Conservation (phyloP, 345 rosid genomes). For the Arabis hirsuta region DNA sequence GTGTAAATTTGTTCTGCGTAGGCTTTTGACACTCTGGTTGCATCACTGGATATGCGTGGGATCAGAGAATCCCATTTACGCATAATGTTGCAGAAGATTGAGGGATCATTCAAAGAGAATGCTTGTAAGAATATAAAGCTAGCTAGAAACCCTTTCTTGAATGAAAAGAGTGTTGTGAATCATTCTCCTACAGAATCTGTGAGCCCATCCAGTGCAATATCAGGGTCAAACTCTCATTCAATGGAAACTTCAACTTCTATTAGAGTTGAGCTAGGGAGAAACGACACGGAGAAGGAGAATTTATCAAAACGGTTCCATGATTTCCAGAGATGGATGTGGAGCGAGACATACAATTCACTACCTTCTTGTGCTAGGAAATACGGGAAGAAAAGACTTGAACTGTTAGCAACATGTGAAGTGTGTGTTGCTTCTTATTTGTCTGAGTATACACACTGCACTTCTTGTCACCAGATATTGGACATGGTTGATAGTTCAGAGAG, state of each 20-base stretch:
- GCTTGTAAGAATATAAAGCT: slow-evolving; percentile 47
- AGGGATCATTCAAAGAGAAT: slow-evolving; percentile 75
- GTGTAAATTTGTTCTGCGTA: slow-evolving; percentile 39
- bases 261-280: slow-evolving; percentile 81
- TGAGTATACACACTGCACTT: slow-evolving; percentile 62
- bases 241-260: slow-evolving; percentile 58
- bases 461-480: slow-evolving; percentile 68
- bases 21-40: slow-evolving; percentile 87
- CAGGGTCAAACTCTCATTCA: slow-evolving; percentile 56
- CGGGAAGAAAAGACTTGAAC: slow-evolving; percentile 61
- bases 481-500: slow-evolving; percentile 49
- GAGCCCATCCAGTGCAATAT: slow-evolving; percentile 69
- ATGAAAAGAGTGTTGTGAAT: slow-evolving; percentile 45
- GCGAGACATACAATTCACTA: slow-evolving; percentile 59
- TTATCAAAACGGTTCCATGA: slow-evolving; percentile 72
- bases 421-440: slow-evolving; percentile 61
- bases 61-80: slow-evolving; percentile 93
- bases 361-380: slow-evolving; percentile 57
- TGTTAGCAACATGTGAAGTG: slow-evolving; percentile 67
- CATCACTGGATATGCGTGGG: slow-evolving; percentile 89
- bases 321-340: slow-evolving; percentile 86
- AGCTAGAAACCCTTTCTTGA: slow-evolving; percentile 39
- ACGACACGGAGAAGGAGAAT: slow-evolving; percentile 62
- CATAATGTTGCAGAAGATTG: slow-evolving; percentile 84
- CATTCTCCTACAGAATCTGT: slow-evolving; percentile 49